These are phyloP conservation scores for Paraconiothyrium sp. DNA, from an alignment of 2,329 filamentous ascomycete genomes.

Conservation along the genomic window DNA sequence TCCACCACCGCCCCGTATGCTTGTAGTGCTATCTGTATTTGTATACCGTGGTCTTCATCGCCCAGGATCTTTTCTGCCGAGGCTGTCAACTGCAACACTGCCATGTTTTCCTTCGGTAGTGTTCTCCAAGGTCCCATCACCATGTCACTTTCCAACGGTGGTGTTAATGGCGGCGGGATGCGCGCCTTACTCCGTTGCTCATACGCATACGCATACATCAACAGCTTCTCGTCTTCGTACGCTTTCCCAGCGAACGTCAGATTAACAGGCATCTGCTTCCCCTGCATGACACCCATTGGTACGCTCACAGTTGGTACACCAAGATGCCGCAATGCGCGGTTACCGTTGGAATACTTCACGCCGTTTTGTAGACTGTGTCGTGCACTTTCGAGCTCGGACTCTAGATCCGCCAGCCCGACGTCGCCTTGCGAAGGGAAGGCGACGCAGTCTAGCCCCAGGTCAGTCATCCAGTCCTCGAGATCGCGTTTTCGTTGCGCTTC, in stretches of 20 bases:
- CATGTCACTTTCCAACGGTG: constrained; percentile 24
- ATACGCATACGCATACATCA: constrained; percentile 35
- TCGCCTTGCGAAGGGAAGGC: constrained; percentile 63
- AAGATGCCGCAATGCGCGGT: constrained; percentile 62
- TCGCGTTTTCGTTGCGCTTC: constrained; percentile 60
- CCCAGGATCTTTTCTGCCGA: neutral
- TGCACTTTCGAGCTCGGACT: constrained; percentile 46
- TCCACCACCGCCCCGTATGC: neutral
- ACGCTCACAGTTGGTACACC: constrained; percentile 65
- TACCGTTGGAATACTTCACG: constrained; percentile 64
- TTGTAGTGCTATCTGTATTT: neutral
- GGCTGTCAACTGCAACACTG: neutral
- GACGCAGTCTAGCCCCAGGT: constrained; percentile 54
- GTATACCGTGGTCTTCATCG: neutral
- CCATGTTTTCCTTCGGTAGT: neutral
- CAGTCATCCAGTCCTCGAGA: constrained; percentile 63
- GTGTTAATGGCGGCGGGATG: constrained; percentile 23
- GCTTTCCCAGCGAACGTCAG: constrained; percentile 63
- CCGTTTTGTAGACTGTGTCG: constrained; percentile 59
- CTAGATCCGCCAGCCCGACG: constrained; percentile 60
- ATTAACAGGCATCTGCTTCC: constrained; percentile 62
- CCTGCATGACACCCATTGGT: constrained; percentile 61
- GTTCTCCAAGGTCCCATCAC: neutral
- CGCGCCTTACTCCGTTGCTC: constrained; percentile 29
- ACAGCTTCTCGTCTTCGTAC: constrained; percentile 55